These are phyloP conservation scores for Didymella pomorum DNA, from an alignment of 2,329 filamentous ascomycete genomes.

Conservation along the genomic window DNA sequence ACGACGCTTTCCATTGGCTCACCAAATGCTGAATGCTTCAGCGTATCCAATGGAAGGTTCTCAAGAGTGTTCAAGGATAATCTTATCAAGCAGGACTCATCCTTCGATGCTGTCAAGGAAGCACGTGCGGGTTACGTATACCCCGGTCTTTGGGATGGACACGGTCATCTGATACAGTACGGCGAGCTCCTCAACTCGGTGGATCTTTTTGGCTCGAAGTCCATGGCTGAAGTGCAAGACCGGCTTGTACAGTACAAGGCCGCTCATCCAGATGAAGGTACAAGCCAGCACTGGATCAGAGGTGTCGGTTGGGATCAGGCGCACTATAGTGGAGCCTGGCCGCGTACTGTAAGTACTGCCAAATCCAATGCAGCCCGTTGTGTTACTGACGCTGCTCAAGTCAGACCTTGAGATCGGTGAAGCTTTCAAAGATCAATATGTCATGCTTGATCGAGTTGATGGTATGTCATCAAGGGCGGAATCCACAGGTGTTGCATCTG, in stretches of 20 bases:
- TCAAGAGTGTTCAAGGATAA: slow-evolving; percentile 55
- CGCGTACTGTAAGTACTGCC: slow-evolving; percentile 48
- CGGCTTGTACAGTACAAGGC: slow-evolving; percentile 63
- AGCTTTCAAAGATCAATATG: slow-evolving; percentile 63
- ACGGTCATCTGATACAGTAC: slow-evolving; percentile 72
- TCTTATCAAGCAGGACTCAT: slow-evolving; percentile 29
- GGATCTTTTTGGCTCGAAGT: slow-evolving; percentile 67
- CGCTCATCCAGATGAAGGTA: slow-evolving; percentile 61
- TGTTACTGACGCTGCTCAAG: slow-evolving; percentile 45
- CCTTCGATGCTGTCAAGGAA: slow-evolving; percentile 44
- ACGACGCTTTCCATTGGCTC: slow-evolving; percentile 52
- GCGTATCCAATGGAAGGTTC: slow-evolving; percentile 62
- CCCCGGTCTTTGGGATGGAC: slow-evolving; percentile 75
- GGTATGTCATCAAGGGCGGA: slow-evolving; percentile 30
- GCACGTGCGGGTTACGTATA: slow-evolving; percentile 62
- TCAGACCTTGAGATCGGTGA: slow-evolving; percentile 64
- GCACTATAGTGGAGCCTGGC: slow-evolving; percentile 67
- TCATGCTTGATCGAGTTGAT: slow-evolving; percentile 75
- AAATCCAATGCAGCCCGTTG: not conserved
- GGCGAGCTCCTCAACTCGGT: slow-evolving; percentile 73
- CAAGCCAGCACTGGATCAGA: slow-evolving; percentile 66
- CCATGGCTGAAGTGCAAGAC: slow-evolving; percentile 62
- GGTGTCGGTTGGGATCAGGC: slow-evolving; percentile 77
- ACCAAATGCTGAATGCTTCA: slow-evolving; percentile 62
- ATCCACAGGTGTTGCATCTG: not conserved